Evolutionary conservation across 257 asterid genomes (phyloP).

Genomic region (Penstemon eatonii): DNA sequence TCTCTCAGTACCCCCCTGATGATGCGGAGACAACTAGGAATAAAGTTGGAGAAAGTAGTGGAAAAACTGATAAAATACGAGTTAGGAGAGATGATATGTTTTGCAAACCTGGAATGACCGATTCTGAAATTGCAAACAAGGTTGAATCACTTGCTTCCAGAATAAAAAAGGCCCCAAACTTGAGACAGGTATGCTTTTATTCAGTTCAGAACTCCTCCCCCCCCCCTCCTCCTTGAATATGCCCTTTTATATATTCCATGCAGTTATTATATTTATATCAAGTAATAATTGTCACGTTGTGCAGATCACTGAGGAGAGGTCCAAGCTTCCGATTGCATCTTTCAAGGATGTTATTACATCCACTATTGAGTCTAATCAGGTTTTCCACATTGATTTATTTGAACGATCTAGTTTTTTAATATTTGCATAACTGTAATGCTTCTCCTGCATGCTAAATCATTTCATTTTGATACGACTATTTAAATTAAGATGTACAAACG

Average conservation of each 20-base stretch:
- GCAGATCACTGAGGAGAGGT: constrained; percentile 65
- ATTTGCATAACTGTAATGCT: constrained; percentile 16
- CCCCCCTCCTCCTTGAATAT: not conserved
- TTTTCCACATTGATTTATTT: constrained; percentile 26
- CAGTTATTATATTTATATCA: constrained; percentile 11
- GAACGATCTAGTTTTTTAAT: not conserved
- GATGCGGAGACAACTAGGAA: constrained; percentile 49
- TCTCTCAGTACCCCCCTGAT: constrained; percentile 74
- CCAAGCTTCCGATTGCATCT: constrained; percentile 88
- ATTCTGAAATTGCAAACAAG: constrained; percentile 57
- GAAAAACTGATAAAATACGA: constrained; percentile 28
- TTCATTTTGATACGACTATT: constrained; percentile 4
- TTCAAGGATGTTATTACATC: constrained; percentile 71
- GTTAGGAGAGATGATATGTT: constrained; percentile 56
- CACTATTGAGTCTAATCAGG: constrained; percentile 77
- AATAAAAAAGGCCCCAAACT: constrained; percentile 43
- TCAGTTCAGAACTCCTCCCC: constrained; percentile 14
- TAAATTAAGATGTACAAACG: not conserved
- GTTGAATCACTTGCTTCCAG: constrained; percentile 53
- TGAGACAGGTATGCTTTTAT: constrained; percentile 58
- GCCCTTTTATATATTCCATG: not conserved
- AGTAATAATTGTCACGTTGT: constrained; percentile 27
- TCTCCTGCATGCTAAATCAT: constrained; percentile 7
- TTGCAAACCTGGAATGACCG: constrained; percentile 49
- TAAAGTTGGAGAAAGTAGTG: constrained; percentile 37